These are phyloP conservation scores for Komagataella phaffii DNA, from an alignment of 805 yeast genomes.

Conservation along the genomic window DNA sequence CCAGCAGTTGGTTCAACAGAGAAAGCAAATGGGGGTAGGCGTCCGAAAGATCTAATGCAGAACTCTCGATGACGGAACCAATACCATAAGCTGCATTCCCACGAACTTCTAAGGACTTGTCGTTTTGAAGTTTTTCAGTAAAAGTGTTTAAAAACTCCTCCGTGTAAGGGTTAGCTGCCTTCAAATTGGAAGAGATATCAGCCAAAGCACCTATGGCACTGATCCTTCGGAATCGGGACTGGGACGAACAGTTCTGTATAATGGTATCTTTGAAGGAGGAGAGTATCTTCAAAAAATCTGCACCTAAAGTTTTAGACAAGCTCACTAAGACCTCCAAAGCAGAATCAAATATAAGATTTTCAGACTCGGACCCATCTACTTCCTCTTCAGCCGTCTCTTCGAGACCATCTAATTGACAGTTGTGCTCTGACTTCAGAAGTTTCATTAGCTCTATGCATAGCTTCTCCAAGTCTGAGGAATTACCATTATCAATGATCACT, in stretches of 20 bases:
- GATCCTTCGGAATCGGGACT: constrained; percentile 63
- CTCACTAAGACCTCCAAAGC: constrained; percentile 77
- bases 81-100: constrained; percentile 95
- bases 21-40: constrained; percentile 57
- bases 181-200: constrained; percentile 72
- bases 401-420: constrained; percentile 68
- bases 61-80: constrained; percentile 55
- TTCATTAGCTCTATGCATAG: constrained; percentile 61
- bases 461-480: constrained; percentile 42
- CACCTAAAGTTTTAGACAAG: constrained; percentile 64
- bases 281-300: constrained; percentile 63
- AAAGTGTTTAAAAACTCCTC: constrained; percentile 63
- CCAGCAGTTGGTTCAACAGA: constrained; percentile 56
- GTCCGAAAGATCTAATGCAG: constrained; percentile 25
- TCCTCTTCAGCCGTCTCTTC: constrained; percentile 42
- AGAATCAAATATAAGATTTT: constrained; percentile 67
- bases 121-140: constrained; percentile 53
- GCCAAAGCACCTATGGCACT: constrained; percentile 84
- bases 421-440: constrained; percentile 70
- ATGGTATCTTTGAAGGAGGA: constrained; percentile 56
- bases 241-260: constrained; percentile 40
- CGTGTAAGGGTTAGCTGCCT: constrained; percentile 48
- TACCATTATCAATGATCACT: constrained; percentile 47
- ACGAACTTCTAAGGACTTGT: constrained; percentile 75
- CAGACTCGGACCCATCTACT: constrained; percentile 39